These are phyloP conservation scores for Quercus tomentella DNA, from an alignment of 331 rosid genomes.

Conservation along the genomic window DNA sequence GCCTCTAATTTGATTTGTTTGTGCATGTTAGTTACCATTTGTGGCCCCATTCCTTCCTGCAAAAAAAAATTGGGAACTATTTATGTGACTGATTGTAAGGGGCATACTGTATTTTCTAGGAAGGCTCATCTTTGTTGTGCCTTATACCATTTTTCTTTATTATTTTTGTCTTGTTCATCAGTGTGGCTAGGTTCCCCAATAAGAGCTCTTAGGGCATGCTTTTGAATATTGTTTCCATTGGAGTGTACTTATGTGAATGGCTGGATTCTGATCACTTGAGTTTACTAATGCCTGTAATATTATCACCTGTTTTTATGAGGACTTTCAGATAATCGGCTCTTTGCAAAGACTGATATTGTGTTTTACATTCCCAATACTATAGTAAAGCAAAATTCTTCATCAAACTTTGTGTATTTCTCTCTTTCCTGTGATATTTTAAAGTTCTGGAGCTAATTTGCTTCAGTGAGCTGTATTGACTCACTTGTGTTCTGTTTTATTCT, in stretches of 20 bases:
- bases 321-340: neutral
- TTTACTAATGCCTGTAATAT: neutral
- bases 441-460: neutral
- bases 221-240: neutral
- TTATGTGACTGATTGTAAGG: neutral
- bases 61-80: neutral
- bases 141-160: neutral
- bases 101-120: neutral
- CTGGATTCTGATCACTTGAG: neutral
- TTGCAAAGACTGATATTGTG: neutral
- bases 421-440: neutral
- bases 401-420: neutral
- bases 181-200: neutral
- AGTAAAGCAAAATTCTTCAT: neutral
- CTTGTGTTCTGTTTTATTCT: constrained; percentile 11
- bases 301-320: neutral
- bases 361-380: neutral
- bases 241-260: neutral
- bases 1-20: neutral
- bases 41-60: neutral
- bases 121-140: neutral
- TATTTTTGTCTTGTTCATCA: neutral
- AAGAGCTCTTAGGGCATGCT: neutral
- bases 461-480: constrained; percentile 23
- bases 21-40: neutral